Evolutionary conservation across 176 grass and related monocot species (phyloP).

Genomic region (Eleusine indica): DNA sequence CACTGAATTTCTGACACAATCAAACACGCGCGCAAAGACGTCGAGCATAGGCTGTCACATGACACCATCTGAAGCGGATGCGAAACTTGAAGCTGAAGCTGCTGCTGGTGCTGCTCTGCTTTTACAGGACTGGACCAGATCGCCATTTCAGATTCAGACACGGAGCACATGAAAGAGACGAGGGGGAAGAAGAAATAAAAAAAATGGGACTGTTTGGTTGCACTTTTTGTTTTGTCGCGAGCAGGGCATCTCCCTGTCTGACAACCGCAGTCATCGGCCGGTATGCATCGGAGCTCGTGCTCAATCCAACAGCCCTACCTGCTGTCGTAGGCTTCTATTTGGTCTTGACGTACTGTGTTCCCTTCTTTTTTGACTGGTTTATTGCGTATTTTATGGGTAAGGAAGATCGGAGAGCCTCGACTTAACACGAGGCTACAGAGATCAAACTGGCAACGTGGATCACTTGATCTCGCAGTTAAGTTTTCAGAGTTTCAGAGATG

Average conservation of each 20-base stretch:
- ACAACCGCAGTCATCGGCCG: constrained; percentile 41
- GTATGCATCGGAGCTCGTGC: constrained; percentile 46
- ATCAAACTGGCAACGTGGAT: background rate
- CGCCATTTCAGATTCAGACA: constrained; percentile 41
- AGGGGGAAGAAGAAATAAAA: background rate
- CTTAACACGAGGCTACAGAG: background rate
- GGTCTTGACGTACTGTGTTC: constrained; percentile 27
- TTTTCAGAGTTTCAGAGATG: background rate
- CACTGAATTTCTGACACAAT: constrained; percentile 46
- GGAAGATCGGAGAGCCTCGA: background rate
- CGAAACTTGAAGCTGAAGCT: constrained; percentile 64
- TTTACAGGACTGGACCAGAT: constrained; percentile 38
- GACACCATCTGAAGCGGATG: constrained; percentile 31
- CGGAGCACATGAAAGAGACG: constrained; percentile 31
- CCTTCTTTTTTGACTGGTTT: constrained; percentile 45
- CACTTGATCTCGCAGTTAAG: background rate
- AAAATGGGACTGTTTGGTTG: constrained; percentile 20
- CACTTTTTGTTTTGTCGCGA: constrained; percentile 56
- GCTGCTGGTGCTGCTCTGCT: constrained; percentile 2
- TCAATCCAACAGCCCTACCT: background rate
- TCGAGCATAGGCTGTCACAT: constrained; percentile 39
- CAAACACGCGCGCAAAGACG: constrained; percentile 57
- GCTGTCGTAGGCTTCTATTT: constrained; percentile 37
- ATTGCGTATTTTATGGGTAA: background rate
- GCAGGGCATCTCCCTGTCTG: constrained; percentile 36